Conservation (phyloP, 2,329 filamentous ascomycete genomes). For the Leptodontidium sp. region DNA sequence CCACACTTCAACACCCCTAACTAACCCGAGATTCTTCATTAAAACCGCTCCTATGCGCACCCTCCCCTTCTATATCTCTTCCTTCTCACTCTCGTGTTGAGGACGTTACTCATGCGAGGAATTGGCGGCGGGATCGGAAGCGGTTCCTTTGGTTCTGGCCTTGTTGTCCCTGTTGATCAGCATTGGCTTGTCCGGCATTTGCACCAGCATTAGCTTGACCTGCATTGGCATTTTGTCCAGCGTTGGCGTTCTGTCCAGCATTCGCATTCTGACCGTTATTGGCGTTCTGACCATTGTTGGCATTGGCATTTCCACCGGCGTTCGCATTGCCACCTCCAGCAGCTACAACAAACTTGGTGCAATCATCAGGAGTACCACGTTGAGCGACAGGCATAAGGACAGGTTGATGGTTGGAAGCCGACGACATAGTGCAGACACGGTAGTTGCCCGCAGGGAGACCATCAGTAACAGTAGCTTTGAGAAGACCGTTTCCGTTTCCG, state of each 20-base stretch:
- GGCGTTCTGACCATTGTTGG: slow-evolving; percentile 19
- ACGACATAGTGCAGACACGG: slow-evolving; percentile 55
- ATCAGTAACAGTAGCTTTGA: slow-evolving; percentile 50
- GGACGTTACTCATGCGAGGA: slow-evolving; percentile 34
- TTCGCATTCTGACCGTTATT: slow-evolving; percentile 10
- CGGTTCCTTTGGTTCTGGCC: slow-evolving; percentile 4
- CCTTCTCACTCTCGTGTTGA: slow-evolving; percentile 10
- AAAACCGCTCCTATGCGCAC: slow-evolving; percentile 28
- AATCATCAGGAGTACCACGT: slow-evolving; percentile 55
- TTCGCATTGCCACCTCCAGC: slow-evolving; percentile 39
- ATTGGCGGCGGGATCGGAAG: slow-evolving; percentile 31
- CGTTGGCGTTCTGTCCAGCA: background rate
- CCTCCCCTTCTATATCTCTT: slow-evolving; percentile 26
- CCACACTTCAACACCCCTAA: slow-evolving; percentile 27
- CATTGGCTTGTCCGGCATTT: slow-evolving; percentile 17
- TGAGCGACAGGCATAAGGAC: slow-evolving; percentile 56
- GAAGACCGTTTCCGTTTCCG: slow-evolving; percentile 50
- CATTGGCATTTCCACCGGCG: slow-evolving; percentile 35
- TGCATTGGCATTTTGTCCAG: slow-evolving; percentile 10
- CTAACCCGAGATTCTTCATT: slow-evolving; percentile 17
- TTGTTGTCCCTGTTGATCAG: slow-evolving; percentile 4
- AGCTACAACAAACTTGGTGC: slow-evolving; percentile 53
- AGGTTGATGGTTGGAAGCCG: slow-evolving; percentile 54
- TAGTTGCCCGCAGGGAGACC: slow-evolving; percentile 54
- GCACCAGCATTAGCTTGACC: slow-evolving; percentile 17